Base-by-base conservation (phyloP, 805 yeast species). In the Candida qinlingensis region DNA sequence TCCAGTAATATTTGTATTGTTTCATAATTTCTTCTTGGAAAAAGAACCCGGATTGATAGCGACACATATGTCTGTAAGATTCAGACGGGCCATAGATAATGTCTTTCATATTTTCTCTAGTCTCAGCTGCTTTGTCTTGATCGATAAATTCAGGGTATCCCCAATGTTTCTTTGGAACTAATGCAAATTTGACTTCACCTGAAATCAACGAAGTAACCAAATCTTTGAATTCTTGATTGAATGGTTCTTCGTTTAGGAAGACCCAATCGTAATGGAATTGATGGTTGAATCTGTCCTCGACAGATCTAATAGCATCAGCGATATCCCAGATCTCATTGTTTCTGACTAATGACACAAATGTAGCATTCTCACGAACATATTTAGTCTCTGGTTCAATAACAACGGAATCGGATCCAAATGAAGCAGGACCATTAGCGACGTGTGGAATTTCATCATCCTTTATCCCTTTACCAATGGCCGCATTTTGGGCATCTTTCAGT, bases 231-330 rank as follows among this genome's bases (percentile, higher is more conserved):
- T 88, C 94, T 3, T 87, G 90, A 45, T 80, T 74, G 69, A 92
- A 94, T 42, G 77, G 84, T 49, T 83, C 89, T 64, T 92, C 97
- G 66, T 92, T 92, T 59, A 92, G 74, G 66, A 92, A 94, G 29
- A 90, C 94, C 97, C 98, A 92, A 58, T 95, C 97, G 63, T 92
- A 92, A 54, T 86, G 76, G 70, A 70, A 91, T 42, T 86, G 76
- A 13, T 70, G 64, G 72, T 92, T 92, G 75, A 94, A 92, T 54
- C 97, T 75, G 66, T 90, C 97, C 69, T 92, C 97, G 47, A 91
- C 77, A 42, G 83, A 78, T 65, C 87, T 75, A 51, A 87, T 85
- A 7, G 95, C 81, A 33, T 72, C 77, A 41, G 80, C 68, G 45
- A 87, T 67, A 28, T 75, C 75, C 69, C 77, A 73, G 48, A 87